phyloP scores from a whole-genome alignment of 2,329 filamentous ascomycete genomes.

The Penicillium janthinellum region DNA sequence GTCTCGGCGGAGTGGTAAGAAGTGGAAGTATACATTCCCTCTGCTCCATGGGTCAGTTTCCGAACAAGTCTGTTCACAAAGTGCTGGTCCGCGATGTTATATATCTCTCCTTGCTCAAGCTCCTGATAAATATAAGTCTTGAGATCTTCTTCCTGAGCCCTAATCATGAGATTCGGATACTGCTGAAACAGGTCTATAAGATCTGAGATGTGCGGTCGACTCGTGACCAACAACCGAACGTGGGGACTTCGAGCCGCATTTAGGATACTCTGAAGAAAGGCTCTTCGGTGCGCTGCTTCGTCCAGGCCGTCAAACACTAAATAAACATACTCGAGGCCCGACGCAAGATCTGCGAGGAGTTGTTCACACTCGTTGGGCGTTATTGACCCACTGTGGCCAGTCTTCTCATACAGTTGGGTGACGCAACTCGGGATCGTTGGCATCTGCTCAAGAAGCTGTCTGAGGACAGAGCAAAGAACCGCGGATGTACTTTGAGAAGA shows the following conservation, averaged over 20 bases:
- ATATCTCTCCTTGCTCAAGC: background rate
- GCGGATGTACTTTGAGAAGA: slow-evolving; percentile 5
- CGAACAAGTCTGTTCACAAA: background rate
- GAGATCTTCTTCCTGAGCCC: background rate
- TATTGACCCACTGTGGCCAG: background rate
- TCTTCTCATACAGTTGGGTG: background rate
- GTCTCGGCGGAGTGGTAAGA: background rate
- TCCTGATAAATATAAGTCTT: background rate
- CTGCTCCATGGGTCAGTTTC: background rate
- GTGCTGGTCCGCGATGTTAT: background rate
- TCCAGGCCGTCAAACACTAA: background rate
- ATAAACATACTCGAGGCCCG: background rate
- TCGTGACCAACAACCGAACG: background rate
- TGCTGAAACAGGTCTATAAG: background rate
- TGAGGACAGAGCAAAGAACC: slow-evolving; percentile 4
- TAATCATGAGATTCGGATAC: background rate
- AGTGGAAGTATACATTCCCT: background rate
- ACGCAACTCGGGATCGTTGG: background rate
- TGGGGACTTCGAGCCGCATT: background rate
- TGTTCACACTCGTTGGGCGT: background rate
- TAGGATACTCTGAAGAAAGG: background rate
- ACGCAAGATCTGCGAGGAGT: background rate
- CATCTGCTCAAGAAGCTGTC: slow-evolving; percentile 1
- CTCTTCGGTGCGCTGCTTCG: background rate
- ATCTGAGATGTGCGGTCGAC: background rate